These are phyloP conservation scores for Penicillium sp. DNA, from an alignment of 2,329 filamentous ascomycete genomes.

Conservation along the genomic window DNA sequence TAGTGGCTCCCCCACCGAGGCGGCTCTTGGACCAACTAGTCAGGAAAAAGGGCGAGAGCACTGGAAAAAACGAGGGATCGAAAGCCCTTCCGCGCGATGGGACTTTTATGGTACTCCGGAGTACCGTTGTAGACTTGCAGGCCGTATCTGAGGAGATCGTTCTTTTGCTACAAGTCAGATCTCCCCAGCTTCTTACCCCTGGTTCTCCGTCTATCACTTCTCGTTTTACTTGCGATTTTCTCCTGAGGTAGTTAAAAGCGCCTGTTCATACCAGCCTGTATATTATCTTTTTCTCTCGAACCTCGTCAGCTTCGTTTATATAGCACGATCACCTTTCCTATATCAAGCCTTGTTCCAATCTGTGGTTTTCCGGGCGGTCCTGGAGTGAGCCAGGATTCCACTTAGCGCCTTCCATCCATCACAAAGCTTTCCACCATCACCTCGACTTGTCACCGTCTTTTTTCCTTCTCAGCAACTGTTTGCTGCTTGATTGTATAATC, in stretches of 20 bases:
- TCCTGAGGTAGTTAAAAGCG: constrained; percentile 16
- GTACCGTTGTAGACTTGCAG: constrained; percentile 1
- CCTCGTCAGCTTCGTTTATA: constrained; percentile 3
- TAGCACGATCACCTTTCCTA: background rate
- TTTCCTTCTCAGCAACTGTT: constrained; percentile 20
- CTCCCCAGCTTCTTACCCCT: constrained; percentile 28
- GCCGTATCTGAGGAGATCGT: constrained; percentile 6
- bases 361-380: constrained; percentile 21
- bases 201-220: constrained; percentile 24
- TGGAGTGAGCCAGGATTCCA: constrained; percentile 25
- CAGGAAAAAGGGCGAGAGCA: constrained; percentile 13
- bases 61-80: constrained; percentile 12
- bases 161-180: constrained; percentile 27
- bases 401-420: constrained; percentile 26
- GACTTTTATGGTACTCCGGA: background rate
- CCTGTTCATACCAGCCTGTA: constrained; percentile 9
- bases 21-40: constrained; percentile 31
- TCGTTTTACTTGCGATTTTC: constrained; percentile 27
- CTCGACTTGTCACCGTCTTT: constrained; percentile 22
- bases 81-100: background rate
- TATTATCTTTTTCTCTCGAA: constrained; percentile 11
- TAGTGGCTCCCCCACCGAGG: constrained; percentile 30
- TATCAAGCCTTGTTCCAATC: constrained; percentile 15
- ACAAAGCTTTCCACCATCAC: constrained; percentile 24
- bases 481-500: constrained; percentile 25